Percentiles rank a stretch among this genome's conserved stretches.
Evolutionary conservation across 2,329 filamentous ascomycete genomes (phyloP).

Genomic region (Orbilia oligospora): DNA sequence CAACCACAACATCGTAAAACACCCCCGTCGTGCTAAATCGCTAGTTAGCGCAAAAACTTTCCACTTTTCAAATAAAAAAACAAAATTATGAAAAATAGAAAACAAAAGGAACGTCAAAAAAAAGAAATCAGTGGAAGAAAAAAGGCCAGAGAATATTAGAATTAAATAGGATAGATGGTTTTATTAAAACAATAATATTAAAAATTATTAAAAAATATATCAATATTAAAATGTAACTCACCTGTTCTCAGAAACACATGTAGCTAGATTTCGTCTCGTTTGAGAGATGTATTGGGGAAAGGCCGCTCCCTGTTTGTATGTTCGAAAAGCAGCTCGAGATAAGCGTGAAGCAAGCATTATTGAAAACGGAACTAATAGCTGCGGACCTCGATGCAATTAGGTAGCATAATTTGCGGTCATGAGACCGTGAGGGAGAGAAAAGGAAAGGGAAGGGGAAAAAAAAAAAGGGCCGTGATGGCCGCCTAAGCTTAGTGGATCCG

Average conservation of each 20-base stretch:
- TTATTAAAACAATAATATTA: background rate
- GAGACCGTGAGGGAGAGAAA: constrained; percentile 11
- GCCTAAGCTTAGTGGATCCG: constrained; percentile 33
- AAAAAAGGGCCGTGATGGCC: constrained; percentile 16
- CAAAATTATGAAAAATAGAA: background rate
- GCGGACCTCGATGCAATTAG: constrained; percentile 10
- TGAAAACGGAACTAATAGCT: background rate
- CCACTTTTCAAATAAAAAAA: constrained; percentile 12
- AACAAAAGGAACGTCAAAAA: constrained; percentile 2
- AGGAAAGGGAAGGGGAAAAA: background rate
- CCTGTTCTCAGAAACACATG: constrained; percentile 50
- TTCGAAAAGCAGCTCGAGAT: constrained; percentile 24
- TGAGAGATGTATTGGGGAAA: constrained; percentile 4
- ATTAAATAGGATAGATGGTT: too few relatives aligned
- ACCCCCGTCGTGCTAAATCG: constrained; percentile 37
- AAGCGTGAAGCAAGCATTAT: constrained; percentile 41
- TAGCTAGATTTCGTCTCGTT: constrained; percentile 41
- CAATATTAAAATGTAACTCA: background rate
- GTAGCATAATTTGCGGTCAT: constrained; percentile 35
- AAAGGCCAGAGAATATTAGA: too few relatives aligned
- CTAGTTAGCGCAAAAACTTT: constrained; percentile 8
- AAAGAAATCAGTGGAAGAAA: background rate
- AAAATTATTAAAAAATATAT: background rate
- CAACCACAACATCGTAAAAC: constrained; percentile 88
- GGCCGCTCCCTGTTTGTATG: constrained; percentile 18